Evolutionary conservation across 2,329 filamentous ascomycete genomes (phyloP).

Genomic region (Trichoderma cornu-damae): DNA sequence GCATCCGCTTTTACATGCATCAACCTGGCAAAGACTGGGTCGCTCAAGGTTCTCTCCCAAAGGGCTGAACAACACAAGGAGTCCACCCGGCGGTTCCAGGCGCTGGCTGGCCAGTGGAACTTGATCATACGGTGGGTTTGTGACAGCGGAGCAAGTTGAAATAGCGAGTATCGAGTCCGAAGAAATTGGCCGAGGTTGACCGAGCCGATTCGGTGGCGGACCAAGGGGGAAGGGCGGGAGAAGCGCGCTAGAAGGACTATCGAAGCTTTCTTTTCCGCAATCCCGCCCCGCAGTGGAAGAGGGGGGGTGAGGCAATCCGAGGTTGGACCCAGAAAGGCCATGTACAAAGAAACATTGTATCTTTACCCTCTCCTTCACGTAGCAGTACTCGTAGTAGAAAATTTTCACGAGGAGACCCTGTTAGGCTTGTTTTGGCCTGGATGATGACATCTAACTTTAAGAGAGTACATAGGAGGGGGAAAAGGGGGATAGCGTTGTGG

Average conservation of each 20-base stretch:
- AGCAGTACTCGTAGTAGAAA: too few relatives aligned
- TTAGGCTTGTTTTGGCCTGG: conserved; percentile 7
- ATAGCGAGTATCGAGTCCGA: conserved; percentile 13
- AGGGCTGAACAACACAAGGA: background rate
- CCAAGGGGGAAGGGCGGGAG: conserved; percentile 12
- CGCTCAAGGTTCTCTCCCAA: background rate
- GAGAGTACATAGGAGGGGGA: too few relatives aligned
- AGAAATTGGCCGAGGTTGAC: conserved; percentile 17
- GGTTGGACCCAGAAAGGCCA: background rate
- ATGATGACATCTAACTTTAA: conserved; percentile 10
- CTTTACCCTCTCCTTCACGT: background rate
- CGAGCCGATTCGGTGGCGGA: conserved; percentile 13
- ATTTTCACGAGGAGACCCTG: conserved; percentile 17
- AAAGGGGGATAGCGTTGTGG: background rate
- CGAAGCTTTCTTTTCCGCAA: conserved; percentile 13
- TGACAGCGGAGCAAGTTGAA: conserved; percentile 4
- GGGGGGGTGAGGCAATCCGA: conserved; percentile 6
- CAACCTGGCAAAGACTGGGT: background rate
- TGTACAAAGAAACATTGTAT: background rate
- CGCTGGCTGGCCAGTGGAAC: conserved; percentile 1
- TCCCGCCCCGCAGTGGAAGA: background rate
- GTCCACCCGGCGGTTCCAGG: background rate
- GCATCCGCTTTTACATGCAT: background rate
- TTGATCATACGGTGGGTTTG: conserved; percentile 9
- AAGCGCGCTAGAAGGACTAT: conserved; percentile 20